phyloP scores from a whole-genome alignment of 2,329 filamentous ascomycete species.

The Orbilia ellipsospora region DNA sequence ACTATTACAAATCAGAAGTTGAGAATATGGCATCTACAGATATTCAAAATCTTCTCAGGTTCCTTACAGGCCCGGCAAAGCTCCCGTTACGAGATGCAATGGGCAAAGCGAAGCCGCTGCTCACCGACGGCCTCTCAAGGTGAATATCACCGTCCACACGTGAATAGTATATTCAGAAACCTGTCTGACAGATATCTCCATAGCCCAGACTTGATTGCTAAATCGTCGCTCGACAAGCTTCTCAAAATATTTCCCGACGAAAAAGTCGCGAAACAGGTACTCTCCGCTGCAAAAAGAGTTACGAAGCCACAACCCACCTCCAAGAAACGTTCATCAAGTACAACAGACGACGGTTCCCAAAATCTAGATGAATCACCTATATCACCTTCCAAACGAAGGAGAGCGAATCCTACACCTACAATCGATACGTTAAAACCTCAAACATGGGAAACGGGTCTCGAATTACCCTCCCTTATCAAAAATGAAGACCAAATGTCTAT shows the following conservation, averaged over 20 bases:
- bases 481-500: slow-evolving; percentile 30
- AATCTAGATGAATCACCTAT: background rate
- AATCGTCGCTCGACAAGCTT: slow-evolving; percentile 33
- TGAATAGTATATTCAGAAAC: background rate
- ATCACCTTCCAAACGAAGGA: slow-evolving; percentile 46
- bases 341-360: background rate
- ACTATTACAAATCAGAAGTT: background rate
- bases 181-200: background rate
- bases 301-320: slow-evolving; percentile 28
- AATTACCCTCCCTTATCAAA: slow-evolving; percentile 32
- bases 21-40: slow-evolving; percentile 37
- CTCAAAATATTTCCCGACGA: slow-evolving; percentile 39
- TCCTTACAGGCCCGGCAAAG: slow-evolving; percentile 41
- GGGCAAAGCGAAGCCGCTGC: slow-evolving; percentile 42
- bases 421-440: slow-evolving; percentile 40
- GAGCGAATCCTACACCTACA: slow-evolving; percentile 11
- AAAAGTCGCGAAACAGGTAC: slow-evolving; percentile 47
- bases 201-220: slow-evolving; percentile 42
- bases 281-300: slow-evolving; percentile 42
- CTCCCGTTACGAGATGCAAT: slow-evolving; percentile 44
- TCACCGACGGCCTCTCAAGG: slow-evolving; percentile 41
- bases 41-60: slow-evolving; percentile 41
- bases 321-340: slow-evolving; percentile 34
- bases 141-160: slow-evolving; percentile 6
- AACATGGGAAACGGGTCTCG: slow-evolving; percentile 47